Conservation (phyloP, 352 stramenopile genomes). For the Achlya hypogyna region DNA sequence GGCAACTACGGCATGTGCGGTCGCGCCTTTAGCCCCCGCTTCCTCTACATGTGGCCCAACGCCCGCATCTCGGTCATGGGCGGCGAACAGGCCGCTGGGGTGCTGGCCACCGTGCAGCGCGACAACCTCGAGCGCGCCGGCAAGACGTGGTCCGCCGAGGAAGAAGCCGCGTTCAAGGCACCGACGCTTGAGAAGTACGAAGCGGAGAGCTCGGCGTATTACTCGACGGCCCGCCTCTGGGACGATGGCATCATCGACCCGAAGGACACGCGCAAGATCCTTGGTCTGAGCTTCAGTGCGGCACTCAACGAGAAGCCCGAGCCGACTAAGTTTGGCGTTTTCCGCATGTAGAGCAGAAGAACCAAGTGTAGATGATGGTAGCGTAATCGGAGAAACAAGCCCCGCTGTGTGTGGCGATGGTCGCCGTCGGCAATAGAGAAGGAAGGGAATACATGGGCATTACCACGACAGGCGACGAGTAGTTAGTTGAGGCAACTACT, state of each 20-base stretch:
- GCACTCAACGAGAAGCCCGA: slow-evolving; percentile 59
- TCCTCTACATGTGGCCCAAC: slow-evolving; percentile 98
- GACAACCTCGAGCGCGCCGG: slow-evolving; percentile 76
- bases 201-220: slow-evolving; percentile 90
- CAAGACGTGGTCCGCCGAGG: slow-evolving; percentile 53
- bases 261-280: slow-evolving; percentile 86
- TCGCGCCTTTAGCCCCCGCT: slow-evolving; percentile 92
- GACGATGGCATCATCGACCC: slow-evolving; percentile 98
- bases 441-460: too few species aligned
- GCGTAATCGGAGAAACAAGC: not conserved
- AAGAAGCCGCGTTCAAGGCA: slow-evolving; percentile 91
- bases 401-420: not conserved
- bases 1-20: slow-evolving; percentile 98
- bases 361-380: not conserved
- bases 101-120: slow-evolving; percentile 92
- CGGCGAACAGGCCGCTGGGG: slow-evolving; percentile 93
- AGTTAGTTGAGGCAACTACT: too few species aligned
- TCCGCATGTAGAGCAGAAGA: slow-evolving; percentile 83
- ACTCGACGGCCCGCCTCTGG: slow-evolving; percentile 93
- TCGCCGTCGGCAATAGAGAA: too few species aligned
- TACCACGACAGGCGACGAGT: too few species aligned
- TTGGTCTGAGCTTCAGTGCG: slow-evolving; percentile 67
- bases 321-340: slow-evolving; percentile 93
- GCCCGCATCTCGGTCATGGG: slow-evolving; percentile 96
- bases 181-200: slow-evolving; percentile 96